Evolutionary conservation across 495 filamentous ascomycete species (phyloP), one percentile per base, ranked within the genome.

Genomic region (Cudoniella acicularis): DNA sequence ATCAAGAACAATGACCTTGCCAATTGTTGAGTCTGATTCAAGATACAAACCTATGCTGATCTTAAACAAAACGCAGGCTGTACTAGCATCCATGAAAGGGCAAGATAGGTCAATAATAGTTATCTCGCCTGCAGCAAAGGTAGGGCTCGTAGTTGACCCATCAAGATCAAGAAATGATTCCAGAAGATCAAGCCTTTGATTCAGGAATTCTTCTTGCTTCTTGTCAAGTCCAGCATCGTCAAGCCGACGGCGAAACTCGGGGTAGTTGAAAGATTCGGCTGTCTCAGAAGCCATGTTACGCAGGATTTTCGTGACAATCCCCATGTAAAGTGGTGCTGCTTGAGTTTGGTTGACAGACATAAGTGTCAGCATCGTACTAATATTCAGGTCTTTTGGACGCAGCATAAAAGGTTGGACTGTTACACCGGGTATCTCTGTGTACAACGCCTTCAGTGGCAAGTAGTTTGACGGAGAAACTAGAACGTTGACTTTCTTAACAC

Each of bases 51-150:
- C 70, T 20, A 90, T 69, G 48, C 79, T 85, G 40, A 91, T 86
- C 57, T 88, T 83, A 67, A 91, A 91, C 0, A 91, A 69, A 0
- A 77, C 73, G 58, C 88, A 92, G 0, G 87, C 89, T 46, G 77
- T 81, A 27, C 83, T 79, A 1, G 85, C 71, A 0, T 85, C 10
- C 2, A 91, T 76, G 67, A 85, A 92, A 0, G 87, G 87, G 65
- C 87, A 89, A 0, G 81, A 87, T 6, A 93, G 75, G 61, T 93
- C 88, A 27, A 92, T 77, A 51, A 93, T 54, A 8, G 30, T 54
- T 10, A 54, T n/a, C n/a, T n/a, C n/a, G n/a, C n/a, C n/a, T 9
- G 30, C 30, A 43, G 20, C 52, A 26, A 54, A 30, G 30, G 27
- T 54, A 45, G 30, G 24, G 17, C 16, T 20, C 20, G 42, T 18